Evolutionary conservation across 768 basidiomycete species (phyloP), one percentile per base, ranked within the genome.

Genomic region (Cyclocybe cylindracea): DNA sequence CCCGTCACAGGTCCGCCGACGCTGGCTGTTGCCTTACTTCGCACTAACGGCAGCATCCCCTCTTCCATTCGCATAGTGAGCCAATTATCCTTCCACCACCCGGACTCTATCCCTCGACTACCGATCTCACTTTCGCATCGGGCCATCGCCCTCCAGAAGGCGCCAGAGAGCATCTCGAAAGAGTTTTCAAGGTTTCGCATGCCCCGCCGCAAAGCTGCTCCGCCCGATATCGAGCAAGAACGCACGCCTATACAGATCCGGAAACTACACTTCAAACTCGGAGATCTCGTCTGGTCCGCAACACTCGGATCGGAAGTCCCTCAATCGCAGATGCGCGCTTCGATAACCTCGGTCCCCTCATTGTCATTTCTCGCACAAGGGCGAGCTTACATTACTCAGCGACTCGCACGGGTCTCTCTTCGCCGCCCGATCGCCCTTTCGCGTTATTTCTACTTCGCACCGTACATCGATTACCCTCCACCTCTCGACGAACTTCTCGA

Each of bases 221-320:
- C 2, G 14, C 14, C 1, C 43, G 45, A 7, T 63, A n/a, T 63
- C 44, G 54, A 65, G 37, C 35, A 53, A 9, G 47, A 61, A 0
- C 62, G 67, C 39, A 48, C 51, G 2, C 8, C 51, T 16, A 53
- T 46, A n/a, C n/a, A n/a, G 1, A 68, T 72, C 33, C 39, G 43
- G 3, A 50, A 68, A 14, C 67, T 46, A 46, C 35, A 63, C 14
- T 76, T 71, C 50, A 32, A 58, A 13, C 51, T 50, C 2, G 72
- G 72, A 10, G 62, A 64, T 2, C 56, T 78, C 0, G 67, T 76
- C 48, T 76, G 0, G 59, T 72, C 1, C 54, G 66, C 7, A 75
- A 78, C 46, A 67, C 68, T 2, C 24, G 39, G 0, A 56, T 67
- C 10, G 70, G 72, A 39, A 65, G 57, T 10, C 52, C 66, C 0